Base-by-base conservation (phyloP, 23 red algal species). In the Agarophyton chilense region DNA sequence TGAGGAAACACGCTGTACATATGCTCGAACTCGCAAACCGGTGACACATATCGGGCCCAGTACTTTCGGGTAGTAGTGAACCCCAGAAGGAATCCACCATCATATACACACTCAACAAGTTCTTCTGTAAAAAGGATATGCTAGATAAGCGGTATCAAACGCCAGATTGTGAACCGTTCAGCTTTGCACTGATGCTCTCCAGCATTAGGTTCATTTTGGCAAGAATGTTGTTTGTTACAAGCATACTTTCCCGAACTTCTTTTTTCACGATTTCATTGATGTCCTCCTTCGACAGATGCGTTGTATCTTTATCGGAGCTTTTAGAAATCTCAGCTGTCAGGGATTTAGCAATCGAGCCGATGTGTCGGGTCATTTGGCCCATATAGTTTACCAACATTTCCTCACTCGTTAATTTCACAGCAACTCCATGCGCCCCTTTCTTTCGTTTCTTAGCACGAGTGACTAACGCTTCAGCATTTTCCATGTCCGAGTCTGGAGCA, bases 221-320 rank as follows among this genome's bases (percentile, higher is more conserved):
- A 10, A 74, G 43, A 49, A 74, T 74, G 68, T 74, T 74, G 41
- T 74, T 74, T 0, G 68, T 74, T 4, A 74, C 68, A 25, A 74
- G 38, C 68, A 74, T 74, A 39, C 68, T 74, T 25, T 74, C 68
- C 29, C 68, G 68, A 2, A 74, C 68, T 74, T 74, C 68, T 74
- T 39, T 18, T 49, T 74, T 74, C 21, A 74, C 68, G 17, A 74
- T 74, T 74, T 74, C 68, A 74, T 74, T 43, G 40, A 74, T 49
- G 47, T 74, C 68, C 36, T 74, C 68, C 21, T 74, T 74, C 2
- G 68, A 74, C 13, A 74, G n/a, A 49, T 25, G 43, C 39, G 40
- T 18, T 11, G 43, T 21, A 74, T 49, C 25, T 16, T 74, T 74
- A 0, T 74, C 43, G 29, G 5, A 22, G 33, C 21, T 43, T 25